Evolutionary conservation across 352 stramenopile genomes (phyloP).

Genomic region (Nannochloropsis limnetica): DNA sequence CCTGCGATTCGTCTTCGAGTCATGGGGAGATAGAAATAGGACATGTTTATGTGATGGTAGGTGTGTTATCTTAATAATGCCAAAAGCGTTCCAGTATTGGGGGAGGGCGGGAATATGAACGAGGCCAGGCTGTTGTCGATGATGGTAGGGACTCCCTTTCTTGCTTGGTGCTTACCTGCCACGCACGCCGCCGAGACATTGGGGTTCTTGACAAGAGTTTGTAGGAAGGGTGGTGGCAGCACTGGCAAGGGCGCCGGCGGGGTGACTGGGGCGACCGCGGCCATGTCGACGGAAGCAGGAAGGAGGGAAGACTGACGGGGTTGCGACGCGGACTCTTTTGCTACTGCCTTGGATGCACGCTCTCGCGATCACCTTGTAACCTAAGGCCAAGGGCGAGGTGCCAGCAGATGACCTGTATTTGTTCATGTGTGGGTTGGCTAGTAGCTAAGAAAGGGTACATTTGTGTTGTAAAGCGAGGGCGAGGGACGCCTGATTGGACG

Average conservation of each 20-base stretch:
- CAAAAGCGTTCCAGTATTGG: not conserved
- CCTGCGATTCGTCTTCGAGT: too few relatives aligned
- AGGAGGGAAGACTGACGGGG: too few relatives aligned
- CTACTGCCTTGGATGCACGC: not conserved
- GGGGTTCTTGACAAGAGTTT: slow-evolving; percentile 17
- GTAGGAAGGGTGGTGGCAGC: slow-evolving; percentile 3
- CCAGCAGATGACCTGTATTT: not conserved
- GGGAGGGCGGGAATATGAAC: not conserved
- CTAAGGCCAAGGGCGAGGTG: not conserved
- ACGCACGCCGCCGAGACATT: slow-evolving; percentile 23
- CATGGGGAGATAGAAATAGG: too few relatives aligned
- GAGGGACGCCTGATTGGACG: not conserved
- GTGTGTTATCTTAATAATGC: not conserved
- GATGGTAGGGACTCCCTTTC: not conserved
- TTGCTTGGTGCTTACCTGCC: not conserved
- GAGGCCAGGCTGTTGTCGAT: not conserved
- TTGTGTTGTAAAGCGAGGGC: not conserved
- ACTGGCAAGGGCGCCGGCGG: not conserved
- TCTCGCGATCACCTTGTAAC: too few relatives aligned
- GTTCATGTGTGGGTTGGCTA: not conserved
- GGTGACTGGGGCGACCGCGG: not conserved
- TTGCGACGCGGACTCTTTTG: not conserved
- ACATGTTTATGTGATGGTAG: too few relatives aligned
- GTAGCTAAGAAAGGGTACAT: not conserved
- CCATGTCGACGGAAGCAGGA: not conserved